Conservation (phyloP, 2,329 filamentous ascomycete genomes). For the Alternaria sp. region DNA sequence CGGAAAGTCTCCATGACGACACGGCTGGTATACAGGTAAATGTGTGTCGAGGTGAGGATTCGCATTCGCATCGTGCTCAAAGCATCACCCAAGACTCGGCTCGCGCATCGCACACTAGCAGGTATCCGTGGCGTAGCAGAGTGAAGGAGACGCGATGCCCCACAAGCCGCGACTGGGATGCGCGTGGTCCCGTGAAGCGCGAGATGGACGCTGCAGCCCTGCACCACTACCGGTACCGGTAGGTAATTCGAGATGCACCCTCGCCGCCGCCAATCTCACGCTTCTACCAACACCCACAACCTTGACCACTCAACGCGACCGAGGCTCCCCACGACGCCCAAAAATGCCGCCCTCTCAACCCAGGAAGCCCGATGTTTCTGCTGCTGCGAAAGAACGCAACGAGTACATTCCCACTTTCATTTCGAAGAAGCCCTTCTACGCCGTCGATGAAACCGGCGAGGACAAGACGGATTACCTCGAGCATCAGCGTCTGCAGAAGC, state of each 20-base stretch:
- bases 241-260: slow-evolving; percentile 30
- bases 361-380: slow-evolving; percentile 61
- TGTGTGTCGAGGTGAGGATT: not conserved
- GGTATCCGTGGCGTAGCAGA: not conserved
- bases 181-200: slow-evolving; percentile 37
- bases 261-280: slow-evolving; percentile 22
- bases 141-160: slow-evolving; percentile 19
- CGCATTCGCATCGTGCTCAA: slow-evolving; percentile 28
- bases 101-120: slow-evolving; percentile 2
- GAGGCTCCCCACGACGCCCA: slow-evolving; percentile 19
- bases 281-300: slow-evolving; percentile 12
- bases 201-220: slow-evolving; percentile 40
- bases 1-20: slow-evolving; percentile 77
- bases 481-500: slow-evolving; percentile 86
- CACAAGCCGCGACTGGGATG: slow-evolving; percentile 19
- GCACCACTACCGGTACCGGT: too few species aligned
- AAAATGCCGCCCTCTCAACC: slow-evolving; percentile 59
- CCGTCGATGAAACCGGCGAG: slow-evolving; percentile 75
- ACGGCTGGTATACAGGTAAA: slow-evolving; percentile 11
- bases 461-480: slow-evolving; percentile 84
- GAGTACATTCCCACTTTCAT: slow-evolving; percentile 98
- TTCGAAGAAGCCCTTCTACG: slow-evolving; percentile 96
- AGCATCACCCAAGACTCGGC: slow-evolving; percentile 12
- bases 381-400: slow-evolving; percentile 84
- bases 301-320: slow-evolving; percentile 4